These are phyloP conservation scores for Pisolithus tinctorius DNA, from an alignment of 768 basidiomycete species.

Conservation along the genomic window DNA sequence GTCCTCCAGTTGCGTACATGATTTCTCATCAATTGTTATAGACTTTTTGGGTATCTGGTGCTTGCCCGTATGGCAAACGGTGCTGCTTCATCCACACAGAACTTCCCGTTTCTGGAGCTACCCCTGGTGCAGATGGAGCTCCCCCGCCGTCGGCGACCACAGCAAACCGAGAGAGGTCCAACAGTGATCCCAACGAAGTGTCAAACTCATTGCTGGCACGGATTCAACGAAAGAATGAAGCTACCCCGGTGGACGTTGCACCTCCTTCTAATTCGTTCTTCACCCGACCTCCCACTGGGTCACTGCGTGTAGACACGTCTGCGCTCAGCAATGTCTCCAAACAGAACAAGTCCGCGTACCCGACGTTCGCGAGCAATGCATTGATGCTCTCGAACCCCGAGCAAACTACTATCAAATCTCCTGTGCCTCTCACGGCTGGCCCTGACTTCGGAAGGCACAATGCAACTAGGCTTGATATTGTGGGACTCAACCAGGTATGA, in stretches of 20 bases:
- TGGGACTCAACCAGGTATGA: conserved; percentile 63
- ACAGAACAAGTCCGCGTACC: conserved; percentile 86
- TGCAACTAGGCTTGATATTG: conserved; percentile 63
- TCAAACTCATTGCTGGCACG: conserved; percentile 71
- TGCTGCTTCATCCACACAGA: conserved; percentile 95
- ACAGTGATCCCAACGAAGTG: conserved; percentile 74
- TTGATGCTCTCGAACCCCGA: conserved; percentile 50
- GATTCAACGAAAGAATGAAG: conserved; percentile 59
- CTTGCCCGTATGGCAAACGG: conserved; percentile 86
- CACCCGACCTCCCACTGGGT: conserved; percentile 60
- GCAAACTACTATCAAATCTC: conserved; percentile 56
- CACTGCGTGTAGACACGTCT: conserved; percentile 70
- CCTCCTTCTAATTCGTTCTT: conserved; percentile 38
- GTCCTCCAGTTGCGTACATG: not conserved
- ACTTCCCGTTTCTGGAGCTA: conserved; percentile 56
- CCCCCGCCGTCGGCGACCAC: conserved; percentile 46
- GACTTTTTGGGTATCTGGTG: conserved; percentile 94
- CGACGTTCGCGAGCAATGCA: conserved; percentile 45
- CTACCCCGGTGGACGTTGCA: conserved; percentile 53
- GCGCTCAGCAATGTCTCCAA: conserved; percentile 50
- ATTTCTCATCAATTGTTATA: conserved; percentile 24
- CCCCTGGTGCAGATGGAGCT: conserved; percentile 46
- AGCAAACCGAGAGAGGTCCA: conserved; percentile 61
- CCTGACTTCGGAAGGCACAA: conserved; percentile 79
- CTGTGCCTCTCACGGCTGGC: conserved; percentile 78